Evolutionary conservation across 164 flowering plant species (phyloP), one percentile per base, ranked within the genome.

Genomic region (Stephania cephalantha): DNA sequence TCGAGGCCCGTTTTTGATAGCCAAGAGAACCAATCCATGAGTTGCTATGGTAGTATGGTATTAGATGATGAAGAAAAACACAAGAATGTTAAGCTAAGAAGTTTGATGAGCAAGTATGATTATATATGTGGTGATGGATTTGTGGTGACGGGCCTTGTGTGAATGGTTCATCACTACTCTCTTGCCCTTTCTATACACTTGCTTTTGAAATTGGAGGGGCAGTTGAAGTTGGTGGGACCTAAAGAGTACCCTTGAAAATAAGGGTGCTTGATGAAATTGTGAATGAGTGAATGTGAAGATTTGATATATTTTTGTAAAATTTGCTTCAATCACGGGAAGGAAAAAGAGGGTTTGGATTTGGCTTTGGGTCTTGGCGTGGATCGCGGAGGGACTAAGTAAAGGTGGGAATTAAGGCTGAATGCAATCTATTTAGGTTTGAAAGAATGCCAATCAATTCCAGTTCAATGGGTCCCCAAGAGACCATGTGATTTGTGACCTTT

Each of bases 1-100:
- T 90, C 89, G 18, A 92, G 90, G 75, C 53, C 46, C 63, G 86
- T 84, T 77, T 84, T 88, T 7, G 96, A 89, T 46, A 94, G 70
- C 98, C 97, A 94, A 1, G 91, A 80, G 79, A 83, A 88, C 98
- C 98, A 94, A 74, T 94, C 94, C 97, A 92, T 90, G 82, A 29
- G 67, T 31, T 35, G 68, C 68, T 58, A 30, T 72, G 46, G n/a
- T 7, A 52, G 44, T 10, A 35, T 35, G 22, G 45, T 52, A 35
- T 64, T 64, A 45, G 63, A 63, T 73, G 64, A 63, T 63, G 46
- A 17, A 13, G n/a, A n/a, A 55, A 25, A 48, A n/a, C 68, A 31
- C 66, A 29, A 73, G 29, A 64, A 45, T 50, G 30, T 42, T 29
- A 67, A 58, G 18, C 6, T 15, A 48, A 48, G 73, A 71, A 55